Evolutionary conservation across 208 protist genomes (phyloP).

Genomic region (Strigomonas oncopelti): DNA sequence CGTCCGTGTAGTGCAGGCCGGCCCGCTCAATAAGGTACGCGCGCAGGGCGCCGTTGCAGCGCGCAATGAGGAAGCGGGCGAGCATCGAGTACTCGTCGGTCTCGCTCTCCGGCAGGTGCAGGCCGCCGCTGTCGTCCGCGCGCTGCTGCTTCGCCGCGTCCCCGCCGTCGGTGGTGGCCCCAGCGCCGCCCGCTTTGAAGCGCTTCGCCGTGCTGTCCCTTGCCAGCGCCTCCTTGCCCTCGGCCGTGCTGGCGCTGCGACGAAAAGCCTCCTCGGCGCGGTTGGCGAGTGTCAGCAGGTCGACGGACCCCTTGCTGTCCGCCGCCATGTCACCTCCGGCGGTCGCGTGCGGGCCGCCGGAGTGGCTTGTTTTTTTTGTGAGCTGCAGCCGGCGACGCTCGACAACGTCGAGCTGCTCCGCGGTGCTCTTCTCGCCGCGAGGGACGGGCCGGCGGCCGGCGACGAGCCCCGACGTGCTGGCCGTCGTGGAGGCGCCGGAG

Average conservation of each 20-base stretch:
- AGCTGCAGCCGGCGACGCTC: not conserved
- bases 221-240: not conserved
- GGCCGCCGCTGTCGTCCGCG: not conserved
- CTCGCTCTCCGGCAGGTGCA: not conserved
- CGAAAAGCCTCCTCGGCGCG: not conserved
- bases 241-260: not conserved
- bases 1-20: conserved; percentile 17
- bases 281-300: not conserved
- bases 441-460: too few species aligned
- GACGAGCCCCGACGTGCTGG: not conserved
- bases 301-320: not conserved
- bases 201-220: not conserved
- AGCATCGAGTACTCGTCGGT: conserved; percentile 14
- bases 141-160: not conserved
- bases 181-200: not conserved
- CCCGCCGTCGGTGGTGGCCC: not conserved
- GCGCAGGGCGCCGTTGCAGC: conserved; percentile 13
- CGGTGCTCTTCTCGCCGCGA: not conserved
- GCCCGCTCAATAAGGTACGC: conserved; percentile 17
- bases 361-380: not conserved
- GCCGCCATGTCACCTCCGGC: not conserved
- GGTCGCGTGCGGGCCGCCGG: not conserved
- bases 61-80: conserved; percentile 19
- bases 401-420: not conserved
- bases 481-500: not conserved